A percentile compares a stretch with the other conserved stretches of the same genome.
phyloP scores from a whole-genome alignment of 2,329 filamentous ascomycete genomes.

The Trichoderma sp. region DNA sequence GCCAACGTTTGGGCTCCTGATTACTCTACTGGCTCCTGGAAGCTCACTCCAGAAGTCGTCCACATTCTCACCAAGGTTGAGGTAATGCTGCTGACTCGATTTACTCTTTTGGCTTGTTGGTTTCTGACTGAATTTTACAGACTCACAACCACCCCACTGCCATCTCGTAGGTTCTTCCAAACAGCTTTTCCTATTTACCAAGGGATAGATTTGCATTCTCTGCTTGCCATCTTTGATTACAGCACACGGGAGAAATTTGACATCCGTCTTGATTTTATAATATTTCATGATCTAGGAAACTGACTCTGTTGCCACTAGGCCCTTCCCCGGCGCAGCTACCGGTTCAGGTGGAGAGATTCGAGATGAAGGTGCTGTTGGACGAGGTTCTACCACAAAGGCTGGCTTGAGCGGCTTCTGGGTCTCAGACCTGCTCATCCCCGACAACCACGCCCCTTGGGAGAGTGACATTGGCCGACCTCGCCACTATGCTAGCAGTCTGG shows the following conservation, averaged over 20 bases:
- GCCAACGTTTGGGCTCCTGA: conserved; percentile 78
- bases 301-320: conserved; percentile 37
- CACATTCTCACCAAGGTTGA: conserved; percentile 94
- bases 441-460: conserved; percentile 83
- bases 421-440: conserved; percentile 89
- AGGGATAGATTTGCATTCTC: neutral
- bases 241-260: neutral
- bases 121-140: conserved; percentile 25
- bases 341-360: conserved; percentile 94
- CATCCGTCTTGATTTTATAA: neutral
- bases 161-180: conserved; percentile 59
- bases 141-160: conserved; percentile 98
- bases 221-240: neutral
- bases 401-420: conserved; percentile 93
- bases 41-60: conserved; percentile 78
- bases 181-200: neutral
- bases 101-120: neutral
- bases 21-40: conserved; percentile 84
- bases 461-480: conserved; percentile 83
- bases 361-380: conserved; percentile 91
- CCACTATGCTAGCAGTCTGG: conserved; percentile 90
- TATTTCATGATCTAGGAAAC: neutral
- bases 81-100: conserved; percentile 15
- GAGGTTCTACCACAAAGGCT: conserved; percentile 90
- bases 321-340: conserved; percentile 89